These are phyloP conservation scores for Clonostachys byssicola DNA, from an alignment of 2,329 filamentous ascomycete genomes.

Conservation along the genomic window DNA sequence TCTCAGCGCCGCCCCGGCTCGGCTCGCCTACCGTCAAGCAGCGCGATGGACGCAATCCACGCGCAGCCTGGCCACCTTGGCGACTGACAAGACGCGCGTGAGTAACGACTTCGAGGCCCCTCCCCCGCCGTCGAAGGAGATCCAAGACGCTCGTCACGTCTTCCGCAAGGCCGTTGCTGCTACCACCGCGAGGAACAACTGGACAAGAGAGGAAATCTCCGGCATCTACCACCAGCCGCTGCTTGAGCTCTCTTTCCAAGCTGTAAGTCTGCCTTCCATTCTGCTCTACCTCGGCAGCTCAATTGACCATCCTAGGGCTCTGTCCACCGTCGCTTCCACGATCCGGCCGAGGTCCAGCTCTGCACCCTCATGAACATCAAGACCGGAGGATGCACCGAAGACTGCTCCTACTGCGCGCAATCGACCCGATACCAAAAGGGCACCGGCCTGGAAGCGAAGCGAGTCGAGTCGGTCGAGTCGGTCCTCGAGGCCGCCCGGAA, in stretches of 20 bases:
- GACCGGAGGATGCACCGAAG: slow-evolving; percentile 86
- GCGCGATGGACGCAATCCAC: too few species aligned
- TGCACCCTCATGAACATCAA: slow-evolving; percentile 98
- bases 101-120: too few species aligned
- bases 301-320: slow-evolving; percentile 47
- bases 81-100: too few species aligned
- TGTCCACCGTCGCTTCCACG: slow-evolving; percentile 81
- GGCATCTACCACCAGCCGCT: slow-evolving; percentile 79
- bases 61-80: too few species aligned
- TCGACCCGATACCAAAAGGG: slow-evolving; percentile 76
- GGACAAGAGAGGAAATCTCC: slow-evolving; percentile 78
- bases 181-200: slow-evolving; percentile 61
- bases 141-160: slow-evolving; percentile 7
- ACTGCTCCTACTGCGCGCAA: slow-evolving; percentile 91
- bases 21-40: too few species aligned
- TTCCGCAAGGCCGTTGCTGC: slow-evolving; percentile 54
- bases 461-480: slow-evolving; percentile 73
- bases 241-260: slow-evolving; percentile 72
- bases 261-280: slow-evolving; percentile 44
- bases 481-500: slow-evolving; percentile 74
- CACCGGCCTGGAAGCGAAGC: slow-evolving; percentile 74
- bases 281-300: background rate
- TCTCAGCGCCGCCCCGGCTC: too few species aligned
- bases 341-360: slow-evolving; percentile 79
- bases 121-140: slow-evolving; percentile 2